Conservation (phyloP, 1,284 basidiomycete genomes). For the Ganoderma leucocontextum region DNA sequence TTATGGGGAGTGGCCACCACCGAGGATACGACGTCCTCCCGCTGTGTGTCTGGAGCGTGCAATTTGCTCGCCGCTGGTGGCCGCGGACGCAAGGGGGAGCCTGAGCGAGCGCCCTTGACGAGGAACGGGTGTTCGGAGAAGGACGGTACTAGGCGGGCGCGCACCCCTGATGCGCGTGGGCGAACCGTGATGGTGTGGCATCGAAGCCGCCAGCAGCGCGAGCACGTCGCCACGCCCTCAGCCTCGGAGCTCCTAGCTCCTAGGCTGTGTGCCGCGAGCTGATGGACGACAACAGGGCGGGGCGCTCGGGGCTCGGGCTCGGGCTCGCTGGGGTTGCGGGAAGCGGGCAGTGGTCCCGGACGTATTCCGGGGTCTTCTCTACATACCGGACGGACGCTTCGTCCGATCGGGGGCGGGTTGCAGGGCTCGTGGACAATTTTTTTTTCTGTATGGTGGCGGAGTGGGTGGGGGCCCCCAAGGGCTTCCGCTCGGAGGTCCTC, state of each 20-base stretch:
- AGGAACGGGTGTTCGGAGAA: background rate
- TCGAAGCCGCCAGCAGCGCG: background rate
- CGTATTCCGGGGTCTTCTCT: background rate
- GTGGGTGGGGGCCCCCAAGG: background rate
- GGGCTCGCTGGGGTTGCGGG: background rate
- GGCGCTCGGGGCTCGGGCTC: background rate
- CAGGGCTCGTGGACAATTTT: background rate
- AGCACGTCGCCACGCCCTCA: slow-evolving; percentile 5
- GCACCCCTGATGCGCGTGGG: background rate
- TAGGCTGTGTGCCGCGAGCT: background rate
- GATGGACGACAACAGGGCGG: slow-evolving; percentile 3
- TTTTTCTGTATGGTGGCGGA: background rate
- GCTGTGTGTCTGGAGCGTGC: background rate
- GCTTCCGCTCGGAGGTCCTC: background rate
- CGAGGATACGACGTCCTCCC: background rate
- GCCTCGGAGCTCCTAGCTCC: background rate
- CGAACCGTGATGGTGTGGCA: background rate
- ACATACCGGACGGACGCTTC: slow-evolving; percentile 4
- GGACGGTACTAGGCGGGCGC: background rate
- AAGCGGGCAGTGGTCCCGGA: background rate
- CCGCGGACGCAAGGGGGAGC: background rate
- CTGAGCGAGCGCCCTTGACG: background rate
- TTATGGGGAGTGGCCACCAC: background rate
- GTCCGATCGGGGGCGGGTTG: slow-evolving; percentile 1
- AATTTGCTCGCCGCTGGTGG: too few relatives aligned